These are phyloP conservation scores for Ophiobolus disseminans DNA, from an alignment of 2,329 filamentous ascomycete species.

Conservation along the genomic window DNA sequence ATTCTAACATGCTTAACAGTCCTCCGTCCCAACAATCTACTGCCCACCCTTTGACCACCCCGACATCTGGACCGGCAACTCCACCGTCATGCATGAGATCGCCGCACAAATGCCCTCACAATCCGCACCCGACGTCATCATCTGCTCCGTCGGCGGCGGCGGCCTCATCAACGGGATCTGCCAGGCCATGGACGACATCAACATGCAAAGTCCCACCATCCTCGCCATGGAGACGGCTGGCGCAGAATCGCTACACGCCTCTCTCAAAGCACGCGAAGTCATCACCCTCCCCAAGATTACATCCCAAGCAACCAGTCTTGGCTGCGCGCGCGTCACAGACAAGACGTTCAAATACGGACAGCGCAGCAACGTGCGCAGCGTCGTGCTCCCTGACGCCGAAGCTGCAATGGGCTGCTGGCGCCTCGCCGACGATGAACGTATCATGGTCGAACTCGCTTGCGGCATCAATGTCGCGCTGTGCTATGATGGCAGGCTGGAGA, in stretches of 20 bases:
- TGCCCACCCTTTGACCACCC: slow-evolving; percentile 74
- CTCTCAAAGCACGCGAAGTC: slow-evolving; percentile 63
- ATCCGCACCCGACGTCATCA: slow-evolving; percentile 68
- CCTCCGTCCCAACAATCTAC: slow-evolving; percentile 58
- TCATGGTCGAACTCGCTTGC: slow-evolving; percentile 85
- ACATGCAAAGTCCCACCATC: slow-evolving; percentile 54
- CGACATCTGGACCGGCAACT: slow-evolving; percentile 71
- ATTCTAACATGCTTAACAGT: slow-evolving; percentile 35
- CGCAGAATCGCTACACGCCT: slow-evolving; percentile 72
- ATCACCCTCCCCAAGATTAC: slow-evolving; percentile 75
- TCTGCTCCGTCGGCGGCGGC: slow-evolving; percentile 82
- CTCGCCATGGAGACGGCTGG: slow-evolving; percentile 79
- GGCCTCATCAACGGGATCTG: slow-evolving; percentile 80
- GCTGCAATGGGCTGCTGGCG: slow-evolving; percentile 78
- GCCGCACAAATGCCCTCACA: slow-evolving; percentile 50
- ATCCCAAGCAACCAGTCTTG: slow-evolving; percentile 76
- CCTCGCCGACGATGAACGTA: slow-evolving; percentile 80
- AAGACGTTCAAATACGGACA: slow-evolving; percentile 71
- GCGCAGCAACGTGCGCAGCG: slow-evolving; percentile 61
- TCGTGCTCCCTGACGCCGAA: slow-evolving; percentile 75
- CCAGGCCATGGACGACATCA: slow-evolving; percentile 66
- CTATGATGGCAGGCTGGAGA: slow-evolving; percentile 69
- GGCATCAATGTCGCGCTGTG: slow-evolving; percentile 77
- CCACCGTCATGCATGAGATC: slow-evolving; percentile 64
- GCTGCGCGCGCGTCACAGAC: slow-evolving; percentile 73